Base-by-base conservation (phyloP, 176 grass and related monocot genomes). In the Triticum monococcum region DNA sequence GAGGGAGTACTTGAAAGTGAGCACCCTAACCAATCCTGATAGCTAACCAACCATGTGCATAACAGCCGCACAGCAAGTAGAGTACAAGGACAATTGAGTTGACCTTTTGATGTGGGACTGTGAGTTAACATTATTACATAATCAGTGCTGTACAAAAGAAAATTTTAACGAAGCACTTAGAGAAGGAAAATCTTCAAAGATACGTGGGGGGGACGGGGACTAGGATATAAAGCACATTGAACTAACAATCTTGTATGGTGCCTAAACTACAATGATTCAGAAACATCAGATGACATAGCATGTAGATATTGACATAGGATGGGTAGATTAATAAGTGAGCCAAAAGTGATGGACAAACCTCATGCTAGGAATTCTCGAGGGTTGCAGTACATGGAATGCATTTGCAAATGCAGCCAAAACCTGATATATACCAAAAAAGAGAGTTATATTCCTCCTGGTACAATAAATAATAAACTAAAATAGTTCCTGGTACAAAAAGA, bases 321-420 rank as follows among this genome's bases (percentile, higher is more conserved):
- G 16, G 38, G 48, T 28, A 60, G 35, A 59, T 37, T 57, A 68
- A 57, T 25, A 74, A 46, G 77, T 78, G 60, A 38, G 68, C 56
- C 38, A 64, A 74, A 80, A 72, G 68, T 37, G 28, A 64, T 32
- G 50, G 18, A 81, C 85, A 54, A 32, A 87, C 86, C 86, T 81
- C 86, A 79, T 81, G 17, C 68, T 69, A 75, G 86, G 86, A 79
- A 89, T 41, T 79, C 81, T 91, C 67, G 73, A 57, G 59, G 73
- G 62, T 64, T 72, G 88, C 65, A 87, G 68, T 18, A 69, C 17
- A 87, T 78, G 84, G 41, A 83, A 83, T 40, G 52, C 64, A 65
- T 87, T 70, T 69, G 79, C 86, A 87, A 82, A 87, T 87, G 80
- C 66, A 88, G 75, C 60, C 79, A 79, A 66, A 71, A 68, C 75